phyloP scores from a whole-genome alignment of 2,329 filamentous ascomycete genomes.

The Raffaelea deltoideospora region DNA sequence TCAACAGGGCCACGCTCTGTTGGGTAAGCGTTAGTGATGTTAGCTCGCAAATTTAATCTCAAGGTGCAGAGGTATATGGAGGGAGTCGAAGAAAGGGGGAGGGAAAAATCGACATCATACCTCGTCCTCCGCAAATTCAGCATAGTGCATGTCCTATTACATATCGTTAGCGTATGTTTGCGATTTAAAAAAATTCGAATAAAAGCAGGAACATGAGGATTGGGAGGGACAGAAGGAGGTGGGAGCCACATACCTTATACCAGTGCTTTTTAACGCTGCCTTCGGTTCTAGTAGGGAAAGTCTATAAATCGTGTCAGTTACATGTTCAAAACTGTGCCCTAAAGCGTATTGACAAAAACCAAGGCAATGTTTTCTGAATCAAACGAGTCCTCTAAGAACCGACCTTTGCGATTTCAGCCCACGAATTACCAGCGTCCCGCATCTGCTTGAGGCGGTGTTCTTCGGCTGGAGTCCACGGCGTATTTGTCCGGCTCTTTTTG shows the following conservation, averaged over 20 bases:
- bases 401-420: constrained; percentile 98
- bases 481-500: constrained; percentile 97
- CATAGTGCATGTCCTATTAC: constrained; percentile 98
- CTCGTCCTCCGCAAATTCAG: constrained; percentile 95
- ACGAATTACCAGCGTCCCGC: constrained; percentile 83
- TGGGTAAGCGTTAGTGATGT: background rate
- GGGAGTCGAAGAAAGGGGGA: background rate
- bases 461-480: constrained; percentile 91
- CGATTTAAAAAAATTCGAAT: too few species aligned
- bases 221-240: too few species aligned
- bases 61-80: background rate
- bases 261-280: constrained; percentile 99
- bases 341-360: background rate
- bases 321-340: background rate
- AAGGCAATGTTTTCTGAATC: background rate
- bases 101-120: constrained; percentile 32
- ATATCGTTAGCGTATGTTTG: constrained; percentile 3
- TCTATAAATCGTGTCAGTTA: constrained; percentile 30
- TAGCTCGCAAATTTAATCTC: too few species aligned
- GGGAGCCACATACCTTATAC: too few species aligned
- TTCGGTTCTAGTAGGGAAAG: constrained; percentile 84
- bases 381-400: too few species aligned
- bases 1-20: constrained; percentile 65
- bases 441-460: constrained; percentile 86
- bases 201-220: too few species aligned